phyloP scores from a whole-genome alignment of 805 yeast genomes.

The Sugiyamaella americana region DNA sequence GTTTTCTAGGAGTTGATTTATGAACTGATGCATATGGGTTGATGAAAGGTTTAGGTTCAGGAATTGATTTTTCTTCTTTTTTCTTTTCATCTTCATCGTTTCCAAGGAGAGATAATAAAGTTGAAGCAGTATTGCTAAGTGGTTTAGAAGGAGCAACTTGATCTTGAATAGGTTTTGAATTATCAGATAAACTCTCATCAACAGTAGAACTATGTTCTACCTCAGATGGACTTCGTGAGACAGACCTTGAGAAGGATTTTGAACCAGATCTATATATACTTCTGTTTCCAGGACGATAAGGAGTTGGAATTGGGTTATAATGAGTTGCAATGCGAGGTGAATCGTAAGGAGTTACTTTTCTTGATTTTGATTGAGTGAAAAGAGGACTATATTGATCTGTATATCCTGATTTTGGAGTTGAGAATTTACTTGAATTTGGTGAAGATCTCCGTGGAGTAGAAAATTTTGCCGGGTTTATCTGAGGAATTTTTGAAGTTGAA shows the following conservation, averaged over 20 bases:
- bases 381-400: background rate
- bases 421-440: background rate
- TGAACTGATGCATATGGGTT: constrained; percentile 39
- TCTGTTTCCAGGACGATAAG: background rate
- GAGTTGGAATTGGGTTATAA: background rate
- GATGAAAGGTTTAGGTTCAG: constrained; percentile 29
- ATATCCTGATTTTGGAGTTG: background rate
- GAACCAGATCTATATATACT: background rate
- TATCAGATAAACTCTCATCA: background rate
- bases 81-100: constrained; percentile 15
- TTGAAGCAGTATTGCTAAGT: constrained; percentile 44
- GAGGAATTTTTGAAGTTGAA: background rate
- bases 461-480: background rate
- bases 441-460: background rate
- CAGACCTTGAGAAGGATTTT: background rate
- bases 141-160: constrained; percentile 12
- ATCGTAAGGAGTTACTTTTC: background rate
- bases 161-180: background rate
- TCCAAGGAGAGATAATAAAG: constrained; percentile 41
- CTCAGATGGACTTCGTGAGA: constrained; percentile 2
- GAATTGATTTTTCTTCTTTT: constrained; percentile 8
- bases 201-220: background rate
- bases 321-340: background rate
- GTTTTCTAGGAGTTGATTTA: constrained; percentile 2
- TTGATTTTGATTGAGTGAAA: background rate